Conservation (phyloP, 768 basidiomycete genomes). For the Suillus luteus region DNA sequence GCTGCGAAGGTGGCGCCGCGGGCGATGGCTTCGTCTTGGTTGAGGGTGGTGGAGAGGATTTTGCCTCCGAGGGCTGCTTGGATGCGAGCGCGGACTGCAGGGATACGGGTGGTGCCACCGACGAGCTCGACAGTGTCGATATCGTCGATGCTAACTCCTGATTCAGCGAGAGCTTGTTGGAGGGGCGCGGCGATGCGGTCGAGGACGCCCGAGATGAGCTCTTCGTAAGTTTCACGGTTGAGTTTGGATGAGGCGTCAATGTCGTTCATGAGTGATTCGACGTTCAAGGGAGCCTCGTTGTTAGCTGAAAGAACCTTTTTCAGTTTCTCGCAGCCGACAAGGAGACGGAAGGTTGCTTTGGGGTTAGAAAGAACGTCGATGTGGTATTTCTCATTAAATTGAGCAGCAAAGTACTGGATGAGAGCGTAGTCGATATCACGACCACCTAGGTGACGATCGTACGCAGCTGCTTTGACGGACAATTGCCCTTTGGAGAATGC, state of each 20-base stretch:
- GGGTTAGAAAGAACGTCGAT: slow-evolving; percentile 91
- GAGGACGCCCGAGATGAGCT: slow-evolving; percentile 73
- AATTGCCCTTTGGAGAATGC: slow-evolving; percentile 96
- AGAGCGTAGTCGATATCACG: slow-evolving; percentile 95
- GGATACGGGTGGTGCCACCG: slow-evolving; percentile 91
- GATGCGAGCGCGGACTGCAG: slow-evolving; percentile 88
- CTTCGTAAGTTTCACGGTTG: slow-evolving; percentile 80
- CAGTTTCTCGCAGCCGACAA: slow-evolving; percentile 86
- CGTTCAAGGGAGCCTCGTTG: slow-evolving; percentile 81
- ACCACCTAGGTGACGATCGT: slow-evolving; percentile 92
- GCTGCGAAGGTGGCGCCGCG: slow-evolving; percentile 97
- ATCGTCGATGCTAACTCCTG: slow-evolving; percentile 79
- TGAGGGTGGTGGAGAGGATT: slow-evolving; percentile 86
- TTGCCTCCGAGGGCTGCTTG: slow-evolving; percentile 82
- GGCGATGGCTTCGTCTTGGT: slow-evolving; percentile 96
- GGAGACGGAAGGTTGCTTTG: slow-evolving; percentile 91
- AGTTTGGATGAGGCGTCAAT: slow-evolving; percentile 89
- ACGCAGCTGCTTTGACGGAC: slow-evolving; percentile 82
- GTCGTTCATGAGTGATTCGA: slow-evolving; percentile 97
- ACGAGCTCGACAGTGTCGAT: slow-evolving; percentile 92
- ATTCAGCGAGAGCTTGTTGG: slow-evolving; percentile 75
- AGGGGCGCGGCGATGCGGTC: slow-evolving; percentile 77
- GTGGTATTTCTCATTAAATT: slow-evolving; percentile 98
- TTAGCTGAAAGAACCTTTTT: slow-evolving; percentile 98
- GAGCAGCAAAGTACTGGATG: slow-evolving; percentile 81